Base-by-base conservation (phyloP, 2,329 filamentous ascomycete genomes). In the Alternaria gaisen region DNA sequence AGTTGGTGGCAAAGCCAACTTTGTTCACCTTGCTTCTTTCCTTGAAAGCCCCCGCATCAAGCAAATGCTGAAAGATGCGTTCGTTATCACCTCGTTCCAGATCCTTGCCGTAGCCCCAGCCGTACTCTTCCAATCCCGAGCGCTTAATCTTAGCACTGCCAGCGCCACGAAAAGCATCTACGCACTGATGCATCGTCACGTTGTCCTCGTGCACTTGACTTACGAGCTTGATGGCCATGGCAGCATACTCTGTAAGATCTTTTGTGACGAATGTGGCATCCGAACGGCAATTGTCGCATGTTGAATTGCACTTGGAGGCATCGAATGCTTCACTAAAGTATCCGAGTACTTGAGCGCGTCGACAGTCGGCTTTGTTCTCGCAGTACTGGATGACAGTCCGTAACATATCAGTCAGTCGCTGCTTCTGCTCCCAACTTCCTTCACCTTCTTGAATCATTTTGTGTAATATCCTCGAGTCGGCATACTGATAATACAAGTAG, bases 281-380 rank as follows among this genome's bases (percentile, higher is more conserved):
- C 3, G 89, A 91, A 65, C 85, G 88, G 83, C 95, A 99, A 75
- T 97, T 98, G 81, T 99, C 96, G 78, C 95, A 99, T 1, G 85
- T 86, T 52, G 86, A 84, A 50, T 88, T 83, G 79, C 95, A 99
- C 53, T 92, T 85, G 12, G 87, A 85, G 38, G 84, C 83, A 53
- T 87, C 82, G 75, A 98, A 99, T 1, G 84, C 83, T 78, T 99
- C 96, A 58, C 91, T 93, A 82, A 99, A 99, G 78, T 99, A 99
- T n/a, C 87, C 87, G 34, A 99, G 87, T 16, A 99, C 90, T 77
- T 97, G 92, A 1, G 91, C 90, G 61, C 95, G 87, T 64, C 95
- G 90, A 76, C 95, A 99, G 69, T 97, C 93, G 56, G 87, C 89
- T 70, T 87, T 87, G 78, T 97, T 97, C 73, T 97, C 92, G 77